phyloP scores from a whole-genome alignment of 192 early-diverging fungal genomes.

The Anaeromyces robustus region DNA sequence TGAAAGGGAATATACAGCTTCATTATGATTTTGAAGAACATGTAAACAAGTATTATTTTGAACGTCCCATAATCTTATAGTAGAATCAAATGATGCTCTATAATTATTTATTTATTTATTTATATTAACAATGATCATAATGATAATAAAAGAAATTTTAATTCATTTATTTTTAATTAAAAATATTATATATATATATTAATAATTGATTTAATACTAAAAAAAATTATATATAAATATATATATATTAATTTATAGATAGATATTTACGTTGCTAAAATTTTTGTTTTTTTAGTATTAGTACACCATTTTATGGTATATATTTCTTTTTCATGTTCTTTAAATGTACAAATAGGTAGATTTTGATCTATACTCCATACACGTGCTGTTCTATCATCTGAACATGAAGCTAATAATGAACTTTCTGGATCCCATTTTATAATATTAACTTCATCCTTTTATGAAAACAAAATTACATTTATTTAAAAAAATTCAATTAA shows the following conservation, averaged over 20 bases:
- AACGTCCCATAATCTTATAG: conserved; percentile 77
- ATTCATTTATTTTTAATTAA: too few relatives aligned
- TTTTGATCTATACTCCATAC: conserved; percentile 53
- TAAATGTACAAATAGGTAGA: conserved; percentile 25
- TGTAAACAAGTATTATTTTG: conserved; percentile 40
- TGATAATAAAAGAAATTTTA: neutral
- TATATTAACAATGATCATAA: conserved; percentile 18
- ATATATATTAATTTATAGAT: too few relatives aligned
- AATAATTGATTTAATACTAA: too few relatives aligned
- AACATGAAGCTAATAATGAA: conserved; percentile 53
- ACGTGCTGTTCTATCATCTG: conserved; percentile 61
- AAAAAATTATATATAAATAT: too few relatives aligned
- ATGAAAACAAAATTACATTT: too few relatives aligned
- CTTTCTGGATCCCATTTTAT: conserved; percentile 57
- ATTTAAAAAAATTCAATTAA: too few relatives aligned
- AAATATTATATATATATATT: too few relatives aligned
- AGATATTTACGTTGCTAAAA: conserved; percentile 36
- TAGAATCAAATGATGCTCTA: conserved; percentile 60
- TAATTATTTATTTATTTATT: neutral
- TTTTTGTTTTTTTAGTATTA: conserved; percentile 19
- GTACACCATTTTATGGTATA: conserved; percentile 76
- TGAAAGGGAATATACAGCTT: conserved; percentile 27
- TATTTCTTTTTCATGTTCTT: conserved; percentile 59
- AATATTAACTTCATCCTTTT: conserved; percentile 54
- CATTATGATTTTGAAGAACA: conserved; percentile 2